These are phyloP conservation scores for Zizania palustris DNA, from an alignment of 202 grass and related monocot genomes.

Conservation along the genomic window DNA sequence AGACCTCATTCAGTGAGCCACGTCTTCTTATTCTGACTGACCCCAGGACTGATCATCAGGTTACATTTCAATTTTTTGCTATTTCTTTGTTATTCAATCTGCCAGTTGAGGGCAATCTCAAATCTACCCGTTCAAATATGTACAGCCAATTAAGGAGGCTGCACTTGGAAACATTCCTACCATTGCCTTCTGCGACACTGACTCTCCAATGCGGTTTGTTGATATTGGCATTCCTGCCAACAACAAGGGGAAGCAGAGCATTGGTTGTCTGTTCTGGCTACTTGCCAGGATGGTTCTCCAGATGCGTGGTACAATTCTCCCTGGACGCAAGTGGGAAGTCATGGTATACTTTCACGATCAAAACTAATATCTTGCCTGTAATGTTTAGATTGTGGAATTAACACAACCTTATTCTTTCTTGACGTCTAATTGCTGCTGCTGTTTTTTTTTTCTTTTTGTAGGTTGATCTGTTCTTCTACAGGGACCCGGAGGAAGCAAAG, in stretches of 20 bases:
- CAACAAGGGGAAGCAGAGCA: slow-evolving; percentile 97
- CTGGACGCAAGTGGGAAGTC: slow-evolving; percentile 87
- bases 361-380: background rate
- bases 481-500: slow-evolving; percentile 95
- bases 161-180: slow-evolving; percentile 97
- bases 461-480: slow-evolving; percentile 98
- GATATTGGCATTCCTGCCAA: slow-evolving; percentile 97
- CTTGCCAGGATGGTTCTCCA: slow-evolving; percentile 91
- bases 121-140: background rate
- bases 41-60: slow-evolving; percentile 94
- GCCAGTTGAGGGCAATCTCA: background rate
- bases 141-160: slow-evolving; percentile 91
- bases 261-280: slow-evolving; percentile 91
- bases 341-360: slow-evolving; percentile 56
- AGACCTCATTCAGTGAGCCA: slow-evolving; percentile 86
- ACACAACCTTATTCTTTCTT: background rate
- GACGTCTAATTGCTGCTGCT: background rate
- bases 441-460: slow-evolving; percentile 37
- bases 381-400: background rate
- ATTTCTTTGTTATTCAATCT: background rate
- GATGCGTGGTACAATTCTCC: slow-evolving; percentile 90
- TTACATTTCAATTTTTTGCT: slow-evolving; percentile 21
- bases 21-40: slow-evolving; percentile 94
- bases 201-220: slow-evolving; percentile 94
- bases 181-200: slow-evolving; percentile 95